phyloP scores from a whole-genome alignment of 352 stramenopile genomes.

The Peronospora farinosa region DNA sequence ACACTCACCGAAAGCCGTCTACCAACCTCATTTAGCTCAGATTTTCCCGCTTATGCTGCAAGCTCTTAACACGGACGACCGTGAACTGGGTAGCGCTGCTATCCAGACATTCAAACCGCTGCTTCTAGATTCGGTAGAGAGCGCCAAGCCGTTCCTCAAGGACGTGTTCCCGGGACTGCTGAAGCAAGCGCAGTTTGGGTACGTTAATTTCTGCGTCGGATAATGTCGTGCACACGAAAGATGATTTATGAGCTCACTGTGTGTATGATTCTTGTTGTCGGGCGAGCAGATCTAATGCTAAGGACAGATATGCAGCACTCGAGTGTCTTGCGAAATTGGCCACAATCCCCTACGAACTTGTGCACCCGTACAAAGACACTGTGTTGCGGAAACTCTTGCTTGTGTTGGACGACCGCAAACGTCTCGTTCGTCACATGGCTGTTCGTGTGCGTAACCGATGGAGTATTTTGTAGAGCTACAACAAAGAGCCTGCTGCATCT shows the following conservation, averaged over 20 bases:
- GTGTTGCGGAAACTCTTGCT: slow-evolving; percentile 68
- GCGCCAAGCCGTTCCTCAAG: slow-evolving; percentile 78
- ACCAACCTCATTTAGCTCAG: slow-evolving; percentile 60
- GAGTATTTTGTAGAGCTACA: slow-evolving; percentile 73
- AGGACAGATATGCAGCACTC: slow-evolving; percentile 66
- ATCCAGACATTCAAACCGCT: slow-evolving; percentile 74
- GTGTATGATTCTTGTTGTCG: neutral
- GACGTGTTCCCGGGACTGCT: slow-evolving; percentile 78
- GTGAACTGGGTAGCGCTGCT: slow-evolving; percentile 66
- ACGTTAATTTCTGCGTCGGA: slow-evolving; percentile 10
- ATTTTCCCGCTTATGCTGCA: slow-evolving; percentile 83
- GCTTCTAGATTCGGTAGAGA: slow-evolving; percentile 71
- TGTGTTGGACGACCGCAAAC: slow-evolving; percentile 85
- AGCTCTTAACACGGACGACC: slow-evolving; percentile 68
- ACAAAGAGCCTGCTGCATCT: slow-evolving; percentile 7
- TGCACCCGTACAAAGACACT: slow-evolving; percentile 82
- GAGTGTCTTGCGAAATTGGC: slow-evolving; percentile 74
- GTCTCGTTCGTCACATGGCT: slow-evolving; percentile 78
- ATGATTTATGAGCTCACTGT: slow-evolving; percentile 5
- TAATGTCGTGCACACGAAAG: neutral
- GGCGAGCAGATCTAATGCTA: slow-evolving; percentile 37
- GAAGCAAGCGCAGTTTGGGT: slow-evolving; percentile 78
- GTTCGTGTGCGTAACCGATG: slow-evolving; percentile 88
- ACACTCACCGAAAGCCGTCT: slow-evolving; percentile 74
- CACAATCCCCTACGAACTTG: slow-evolving; percentile 80